phyloP scores from a whole-genome alignment of 345 rosid species.

The Diplotaxis tenuifolia region DNA sequence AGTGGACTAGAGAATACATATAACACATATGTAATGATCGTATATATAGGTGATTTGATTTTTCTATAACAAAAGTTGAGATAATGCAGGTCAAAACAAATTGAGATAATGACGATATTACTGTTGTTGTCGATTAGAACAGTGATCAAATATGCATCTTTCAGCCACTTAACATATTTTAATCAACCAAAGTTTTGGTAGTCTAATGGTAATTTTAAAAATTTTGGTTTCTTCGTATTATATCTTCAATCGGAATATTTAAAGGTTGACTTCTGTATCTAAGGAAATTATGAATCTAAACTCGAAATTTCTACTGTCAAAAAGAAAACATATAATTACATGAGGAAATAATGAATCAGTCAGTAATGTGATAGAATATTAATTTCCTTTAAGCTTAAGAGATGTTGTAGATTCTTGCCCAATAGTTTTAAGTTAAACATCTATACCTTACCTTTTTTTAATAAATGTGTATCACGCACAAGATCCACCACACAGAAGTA shows the following conservation, averaged over 20 bases:
- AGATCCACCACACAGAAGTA: conserved; percentile 8
- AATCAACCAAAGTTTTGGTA: no score
- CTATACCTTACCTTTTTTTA: not conserved
- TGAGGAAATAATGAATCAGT: not conserved
- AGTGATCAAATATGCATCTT: not conserved
- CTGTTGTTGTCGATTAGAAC: not conserved
- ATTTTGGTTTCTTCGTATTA: no score
- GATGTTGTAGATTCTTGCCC: conserved; percentile 20
- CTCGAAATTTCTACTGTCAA: no score
- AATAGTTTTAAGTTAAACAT: conserved; percentile 16
- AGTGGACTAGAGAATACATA: no score
- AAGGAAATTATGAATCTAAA: not conserved
- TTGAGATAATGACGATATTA: not conserved
- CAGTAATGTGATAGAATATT: conserved; percentile 9
- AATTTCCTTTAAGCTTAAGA: conserved; percentile 23
- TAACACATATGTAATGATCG: not conserved
- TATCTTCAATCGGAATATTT: no score
- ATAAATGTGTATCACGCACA: conserved; percentile 1
- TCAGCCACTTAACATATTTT: not conserved
- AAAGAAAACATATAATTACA: not conserved
- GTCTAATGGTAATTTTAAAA: no score
- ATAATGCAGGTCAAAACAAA: not conserved
- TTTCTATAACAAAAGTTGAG: not conserved
- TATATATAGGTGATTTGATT: not conserved
- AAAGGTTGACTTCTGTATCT: not conserved